A percentile compares a stretch with the other conserved stretches of the same genome.
Evolutionary conservation across 2,329 filamentous ascomycete species (phyloP).

Genomic region (Aureobasidium uvarum): DNA sequence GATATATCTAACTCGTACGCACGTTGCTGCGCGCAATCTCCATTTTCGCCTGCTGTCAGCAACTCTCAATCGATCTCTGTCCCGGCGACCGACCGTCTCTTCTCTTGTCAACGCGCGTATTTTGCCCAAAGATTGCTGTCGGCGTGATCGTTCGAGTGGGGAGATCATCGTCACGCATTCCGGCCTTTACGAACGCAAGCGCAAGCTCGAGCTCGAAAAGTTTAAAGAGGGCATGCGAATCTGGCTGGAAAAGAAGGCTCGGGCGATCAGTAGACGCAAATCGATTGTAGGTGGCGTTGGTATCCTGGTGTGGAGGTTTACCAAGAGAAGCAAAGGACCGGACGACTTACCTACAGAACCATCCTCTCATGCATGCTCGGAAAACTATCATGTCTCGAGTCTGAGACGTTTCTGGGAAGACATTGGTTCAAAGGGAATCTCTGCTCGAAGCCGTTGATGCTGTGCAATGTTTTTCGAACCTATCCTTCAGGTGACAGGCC

Average conservation of each 20-base stretch:
- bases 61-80: conserved; percentile 61
- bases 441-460: conserved; percentile 2
- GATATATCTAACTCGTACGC: conserved; percentile 67
- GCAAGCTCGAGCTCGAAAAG: conserved; percentile 63
- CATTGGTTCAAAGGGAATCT: neutral
- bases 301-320: conserved; percentile 44
- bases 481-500: neutral
- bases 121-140: conserved; percentile 61
- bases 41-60: conserved; percentile 65
- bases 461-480: neutral
- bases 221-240: conserved; percentile 65
- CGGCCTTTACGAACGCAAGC: conserved; percentile 58
- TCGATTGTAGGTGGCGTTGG: conserved; percentile 42
- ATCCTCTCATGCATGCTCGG: conserved; percentile 37
- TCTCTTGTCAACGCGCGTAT: conserved; percentile 63
- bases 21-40: conserved; percentile 62
- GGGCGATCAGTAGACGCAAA: conserved; percentile 41
- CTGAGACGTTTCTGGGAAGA: conserved; percentile 66
- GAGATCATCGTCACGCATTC: conserved; percentile 36
- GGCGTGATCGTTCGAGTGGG: conserved; percentile 37
- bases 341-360: conserved; percentile 31
- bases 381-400: conserved; percentile 44
- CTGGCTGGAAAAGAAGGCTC: conserved; percentile 56
- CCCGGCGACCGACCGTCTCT: conserved; percentile 58
- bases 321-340: conserved; percentile 47